phyloP scores from a whole-genome alignment of 1,284 basidiomycete genomes.

The Malassezia psittaci region DNA sequence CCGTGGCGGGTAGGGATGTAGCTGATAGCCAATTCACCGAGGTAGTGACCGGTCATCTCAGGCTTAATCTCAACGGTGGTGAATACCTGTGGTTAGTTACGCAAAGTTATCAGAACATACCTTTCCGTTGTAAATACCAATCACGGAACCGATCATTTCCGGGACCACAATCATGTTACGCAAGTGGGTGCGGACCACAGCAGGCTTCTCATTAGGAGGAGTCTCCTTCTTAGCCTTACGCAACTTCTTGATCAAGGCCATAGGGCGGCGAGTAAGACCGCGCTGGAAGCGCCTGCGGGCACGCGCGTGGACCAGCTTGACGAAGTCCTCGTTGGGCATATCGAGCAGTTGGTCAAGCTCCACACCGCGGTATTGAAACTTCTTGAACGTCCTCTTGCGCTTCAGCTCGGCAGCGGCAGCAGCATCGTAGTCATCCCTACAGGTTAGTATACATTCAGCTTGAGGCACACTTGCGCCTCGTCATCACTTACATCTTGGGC shows the following conservation, averaged over 20 bases:
- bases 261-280: slow-evolving; percentile 93
- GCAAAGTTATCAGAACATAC: slow-evolving; percentile 49
- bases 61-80: slow-evolving; percentile 68
- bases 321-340: slow-evolving; percentile 68
- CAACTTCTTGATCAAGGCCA: slow-evolving; percentile 99
- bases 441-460: slow-evolving; percentile 4
- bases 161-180: slow-evolving; percentile 99
- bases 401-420: slow-evolving; percentile 48
- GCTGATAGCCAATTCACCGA: slow-evolving; percentile 66
- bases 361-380: slow-evolving; percentile 94
- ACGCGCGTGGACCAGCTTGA: slow-evolving; percentile 90
- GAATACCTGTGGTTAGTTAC: slow-evolving; percentile 20
- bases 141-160: slow-evolving; percentile 87
- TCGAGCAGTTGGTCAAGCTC: slow-evolving; percentile 84
- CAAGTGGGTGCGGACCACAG: slow-evolving; percentile 96
- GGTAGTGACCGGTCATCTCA: slow-evolving; percentile 99
- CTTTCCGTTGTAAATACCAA: slow-evolving; percentile 76
- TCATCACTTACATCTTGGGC: slow-evolving; percentile 13
- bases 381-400: slow-evolving; percentile 94
- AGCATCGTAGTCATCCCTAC: slow-evolving; percentile 48
- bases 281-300: slow-evolving; percentile 97
- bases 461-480: background rate
- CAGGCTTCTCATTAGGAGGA: slow-evolving; percentile 93
- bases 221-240: slow-evolving; percentile 99
- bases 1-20: slow-evolving; percentile 99